Conservation (phyloP, 345 rosid genomes). For the Acer yangbiense region DNA sequence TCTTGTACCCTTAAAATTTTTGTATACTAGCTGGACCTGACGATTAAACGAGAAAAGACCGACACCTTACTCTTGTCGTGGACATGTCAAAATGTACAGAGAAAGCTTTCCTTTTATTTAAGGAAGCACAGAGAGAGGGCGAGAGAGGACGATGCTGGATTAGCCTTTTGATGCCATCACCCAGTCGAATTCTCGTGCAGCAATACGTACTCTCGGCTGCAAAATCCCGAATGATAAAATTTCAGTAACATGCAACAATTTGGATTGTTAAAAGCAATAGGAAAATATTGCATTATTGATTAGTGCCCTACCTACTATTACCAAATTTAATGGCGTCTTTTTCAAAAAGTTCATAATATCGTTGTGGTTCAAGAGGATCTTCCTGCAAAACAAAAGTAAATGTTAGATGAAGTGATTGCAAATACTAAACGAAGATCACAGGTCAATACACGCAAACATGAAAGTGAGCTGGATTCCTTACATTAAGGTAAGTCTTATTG, state of each 20-base stretch:
- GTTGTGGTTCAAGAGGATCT: constrained; percentile 78
- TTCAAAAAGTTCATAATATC: constrained; percentile 91
- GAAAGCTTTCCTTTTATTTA: not conserved
- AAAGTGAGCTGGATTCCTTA: constrained; percentile 38
- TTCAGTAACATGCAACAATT: not conserved
- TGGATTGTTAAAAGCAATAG: not conserved
- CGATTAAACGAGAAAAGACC: not conserved
- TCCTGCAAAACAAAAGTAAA: constrained; percentile 56
- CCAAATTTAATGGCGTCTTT: constrained; percentile 95
- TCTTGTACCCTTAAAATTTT: no score
- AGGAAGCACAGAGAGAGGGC: not conserved
- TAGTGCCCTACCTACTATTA: constrained; percentile 71
- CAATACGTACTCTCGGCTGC: constrained; percentile 83
- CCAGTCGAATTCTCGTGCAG: constrained; percentile 72
- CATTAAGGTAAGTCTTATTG: constrained; percentile 87
- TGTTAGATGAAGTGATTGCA: constrained; percentile 13
- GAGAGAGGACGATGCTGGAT: not conserved
- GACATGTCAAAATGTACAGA: not conserved
- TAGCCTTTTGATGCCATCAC: constrained; percentile 23
- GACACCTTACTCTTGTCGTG: not conserved
- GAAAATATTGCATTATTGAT: constrained; percentile 1
- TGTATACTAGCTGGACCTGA: no score
- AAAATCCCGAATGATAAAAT: constrained; percentile 18
- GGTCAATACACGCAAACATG: constrained; percentile 9
- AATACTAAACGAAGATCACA: constrained; percentile 3